These are phyloP conservation scores for Amphirosellinia nigrospora DNA, from an alignment of 495 filamentous ascomycete genomes.

Conservation along the genomic window DNA sequence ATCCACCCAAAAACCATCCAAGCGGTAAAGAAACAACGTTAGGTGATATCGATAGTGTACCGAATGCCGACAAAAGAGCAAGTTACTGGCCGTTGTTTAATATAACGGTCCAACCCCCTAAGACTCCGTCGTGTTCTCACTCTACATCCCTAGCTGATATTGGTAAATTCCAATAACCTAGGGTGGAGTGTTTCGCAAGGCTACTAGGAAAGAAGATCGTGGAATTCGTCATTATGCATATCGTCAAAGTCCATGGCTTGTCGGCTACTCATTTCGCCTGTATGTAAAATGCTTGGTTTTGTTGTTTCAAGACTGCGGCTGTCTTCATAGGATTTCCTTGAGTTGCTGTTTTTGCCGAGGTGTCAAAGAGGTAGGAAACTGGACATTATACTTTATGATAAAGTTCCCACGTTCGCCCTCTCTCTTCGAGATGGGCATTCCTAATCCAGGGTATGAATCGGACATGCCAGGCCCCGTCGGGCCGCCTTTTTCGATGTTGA, in stretches of 20 bases:
- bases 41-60: neutral
- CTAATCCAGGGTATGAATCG: conserved; percentile 80
- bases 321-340: conserved; percentile 69
- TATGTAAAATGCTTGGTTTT: neutral
- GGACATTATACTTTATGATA: conserved; percentile 87
- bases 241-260: neutral
- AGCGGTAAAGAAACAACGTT: neutral
- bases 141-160: conserved; percentile 1
- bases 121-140: conserved; percentile 12
- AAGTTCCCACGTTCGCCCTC: conserved; percentile 79
- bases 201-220: conserved; percentile 15
- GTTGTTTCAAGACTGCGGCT: neutral
- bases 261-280: neutral
- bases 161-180: neutral
- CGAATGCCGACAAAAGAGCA: conserved; percentile 5
- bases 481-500: conserved; percentile 75
- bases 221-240: conserved; percentile 8
- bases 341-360: conserved; percentile 76
- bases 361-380: conserved; percentile 81
- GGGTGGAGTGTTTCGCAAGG: neutral
- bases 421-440: conserved; percentile 93
- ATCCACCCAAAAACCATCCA: conserved; percentile 5
- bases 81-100: neutral
- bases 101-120: neutral
- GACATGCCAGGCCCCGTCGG: conserved; percentile 82